phyloP scores from a whole-genome alignment of 1,284 basidiomycete genomes.

The Xanthoconium separans region DNA sequence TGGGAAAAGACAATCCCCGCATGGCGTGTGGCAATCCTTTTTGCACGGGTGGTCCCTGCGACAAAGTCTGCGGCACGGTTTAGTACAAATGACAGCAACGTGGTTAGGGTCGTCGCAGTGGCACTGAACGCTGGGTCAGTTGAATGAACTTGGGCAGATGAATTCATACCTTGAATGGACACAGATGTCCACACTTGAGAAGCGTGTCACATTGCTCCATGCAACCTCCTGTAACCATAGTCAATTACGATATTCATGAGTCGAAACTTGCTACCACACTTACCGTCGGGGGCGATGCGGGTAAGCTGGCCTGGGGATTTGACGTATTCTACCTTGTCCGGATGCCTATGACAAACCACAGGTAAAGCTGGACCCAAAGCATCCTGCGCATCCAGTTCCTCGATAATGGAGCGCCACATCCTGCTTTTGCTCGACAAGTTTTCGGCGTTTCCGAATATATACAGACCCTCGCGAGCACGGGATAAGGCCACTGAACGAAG shows the following conservation, averaged over 20 bases:
- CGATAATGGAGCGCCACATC: slow-evolving; percentile 63
- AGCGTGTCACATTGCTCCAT: slow-evolving; percentile 52
- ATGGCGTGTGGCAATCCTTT: slow-evolving; percentile 51
- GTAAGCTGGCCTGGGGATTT: slow-evolving; percentile 54
- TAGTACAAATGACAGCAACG: slow-evolving; percentile 46
- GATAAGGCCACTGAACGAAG: slow-evolving; percentile 62
- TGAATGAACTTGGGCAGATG: not conserved
- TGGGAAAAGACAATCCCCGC: slow-evolving; percentile 57
- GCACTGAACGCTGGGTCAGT: slow-evolving; percentile 46
- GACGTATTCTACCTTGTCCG: slow-evolving; percentile 39
- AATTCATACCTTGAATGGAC: slow-evolving; percentile 54
- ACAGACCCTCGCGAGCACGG: slow-evolving; percentile 69
- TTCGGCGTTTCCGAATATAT: slow-evolving; percentile 65
- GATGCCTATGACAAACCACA: slow-evolving; percentile 55
- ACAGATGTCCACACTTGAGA: slow-evolving; percentile 69
- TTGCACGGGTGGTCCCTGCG: slow-evolving; percentile 59
- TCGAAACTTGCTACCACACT: not conserved
- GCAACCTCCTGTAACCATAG: slow-evolving; percentile 54
- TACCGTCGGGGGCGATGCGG: slow-evolving; percentile 58
- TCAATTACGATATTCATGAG: not conserved
- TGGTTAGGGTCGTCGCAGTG: slow-evolving; percentile 66
- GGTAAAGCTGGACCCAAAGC: slow-evolving; percentile 56
- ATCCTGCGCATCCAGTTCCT: slow-evolving; percentile 49
- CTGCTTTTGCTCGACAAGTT: slow-evolving; percentile 46
- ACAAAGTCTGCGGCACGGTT: slow-evolving; percentile 55